Evolutionary conservation across 2,329 filamentous ascomycete genomes (phyloP), one percentile per base, ranked within the genome.

Genomic region (Neofusicoccum kwambonambiense): DNA sequence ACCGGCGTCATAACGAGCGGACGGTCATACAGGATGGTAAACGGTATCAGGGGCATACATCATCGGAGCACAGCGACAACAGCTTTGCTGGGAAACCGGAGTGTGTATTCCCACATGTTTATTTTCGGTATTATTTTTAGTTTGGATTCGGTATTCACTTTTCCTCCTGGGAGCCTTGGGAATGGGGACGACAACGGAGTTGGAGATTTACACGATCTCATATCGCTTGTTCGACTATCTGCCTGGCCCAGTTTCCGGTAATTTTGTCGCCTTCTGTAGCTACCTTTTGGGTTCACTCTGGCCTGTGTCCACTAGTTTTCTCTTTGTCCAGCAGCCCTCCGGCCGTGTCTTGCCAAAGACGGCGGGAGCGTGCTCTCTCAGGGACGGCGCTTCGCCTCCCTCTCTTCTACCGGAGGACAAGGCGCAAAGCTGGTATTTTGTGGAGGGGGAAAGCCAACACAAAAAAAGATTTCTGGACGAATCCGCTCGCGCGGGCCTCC

Each of bases 401-500:
- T 34, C 22, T 57, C 37, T 57, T 19, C 22, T 44, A 27, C 52
- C 39, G 54, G 54, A 45, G 37, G 54, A 60, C 54, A 44, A 44
- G 39, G 54, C 54, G 54, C 19, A 34, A 44, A 44, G 56, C 56
- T 45, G 56, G 17, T 34, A 31, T 37, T 34, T 60, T 19, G 54
- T 42, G 54, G 42, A 47, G 56, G 56, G 39, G 56, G 47, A 45
- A 31, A 60, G 41, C 56, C 56, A 44, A 60, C 56, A 49, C 51
- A 42, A 58, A 58, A 58, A 58, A 64, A 64, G 62, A 58, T 49
- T 34, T 64, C 42, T 60, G 56, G 56, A 60, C 31, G 74, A 77
- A 75, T 72, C 75, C 73, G 76, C 76, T 76, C 76, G 69, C 76
- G 75, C 76, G 75, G 76, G 73, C 70, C 68, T 73, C 65, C 71